A percentile compares a stretch with the other conserved stretches of the same genome.
These are phyloP conservation scores for Raddia distichophylla DNA, from an alignment of 176 grass and related monocot genomes.

Conservation along the genomic window DNA sequence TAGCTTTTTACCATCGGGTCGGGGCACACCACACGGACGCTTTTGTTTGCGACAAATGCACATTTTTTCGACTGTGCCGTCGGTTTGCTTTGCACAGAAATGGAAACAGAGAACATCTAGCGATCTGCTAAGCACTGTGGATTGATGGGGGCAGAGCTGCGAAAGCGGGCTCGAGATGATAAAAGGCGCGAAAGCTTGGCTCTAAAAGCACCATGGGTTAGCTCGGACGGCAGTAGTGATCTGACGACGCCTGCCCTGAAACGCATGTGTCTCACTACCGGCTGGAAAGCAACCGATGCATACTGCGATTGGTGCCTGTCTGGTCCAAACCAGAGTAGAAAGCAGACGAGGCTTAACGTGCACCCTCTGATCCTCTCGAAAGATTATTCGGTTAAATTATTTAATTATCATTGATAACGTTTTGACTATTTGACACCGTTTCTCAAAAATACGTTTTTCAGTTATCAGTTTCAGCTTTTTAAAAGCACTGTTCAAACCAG, in stretches of 20 bases:
- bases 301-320: conserved; percentile 6
- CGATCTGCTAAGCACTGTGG: background rate
- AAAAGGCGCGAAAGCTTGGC: conserved; percentile 1
- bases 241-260: conserved; percentile 4
- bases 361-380: conserved; percentile 1
- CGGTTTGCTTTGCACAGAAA: conserved; percentile 17
- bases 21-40: background rate
- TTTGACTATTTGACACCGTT: too few species aligned
- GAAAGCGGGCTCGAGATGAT: conserved; percentile 1
- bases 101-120: background rate
- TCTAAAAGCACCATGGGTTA: conserved; percentile 20
- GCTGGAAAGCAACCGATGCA: conserved; percentile 38
- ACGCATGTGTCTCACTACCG: background rate
- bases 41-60: background rate
- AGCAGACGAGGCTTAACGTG: conserved; percentile 38
- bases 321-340: conserved; percentile 33
- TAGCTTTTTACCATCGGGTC: background rate
- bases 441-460: too few species aligned
- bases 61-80: background rate
- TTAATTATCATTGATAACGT: too few species aligned
- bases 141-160: background rate
- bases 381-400: too few species aligned
- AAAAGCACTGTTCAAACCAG: too few species aligned
- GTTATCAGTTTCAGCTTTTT: too few species aligned
- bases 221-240: background rate